Base-by-base conservation (phyloP, 1,284 basidiomycete species). In the Farysia itapuensis region DNA sequence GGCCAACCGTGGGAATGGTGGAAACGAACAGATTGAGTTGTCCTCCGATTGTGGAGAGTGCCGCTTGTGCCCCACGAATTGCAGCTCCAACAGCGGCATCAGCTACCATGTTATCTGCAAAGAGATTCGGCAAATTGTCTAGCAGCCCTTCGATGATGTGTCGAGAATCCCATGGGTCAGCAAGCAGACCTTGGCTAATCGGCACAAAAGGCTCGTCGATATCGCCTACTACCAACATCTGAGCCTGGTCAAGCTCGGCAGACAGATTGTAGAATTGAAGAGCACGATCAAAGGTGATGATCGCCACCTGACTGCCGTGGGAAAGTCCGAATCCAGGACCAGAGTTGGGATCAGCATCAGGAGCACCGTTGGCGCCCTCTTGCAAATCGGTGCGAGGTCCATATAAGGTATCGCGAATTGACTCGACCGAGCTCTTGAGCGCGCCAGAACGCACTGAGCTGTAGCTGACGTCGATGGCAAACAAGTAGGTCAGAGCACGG, bases 251-350 rank as follows among this genome's bases (percentile, higher is more conserved):
- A 12, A 64, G 39, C 64, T 87, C 81, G 79, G 93, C 88, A 72
- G 86, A 85, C 49, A 98, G 80, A 73, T 94, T 86, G 78, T 91
- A 92, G 75, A 96, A 95, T 67, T 96, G 90, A 16, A 98, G 79
- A 2, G 84, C 81, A 35, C 82, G 79, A 72, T 95, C 91, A 70
- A 88, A 95, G 0, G 92, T 90, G 31, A 97, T 66, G 61, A 99
- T 86, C 2, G 85, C 87, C 5, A 75, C 69, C 9, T 61, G 52
- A 20, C 67, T 70, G 22, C 74, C 74, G 36, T 74, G 67, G 2
- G 73, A 67, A 15, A 76, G 48, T 21, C 74, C 74, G 34, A 74
- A 76, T 24, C 70, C 70, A 20, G 70, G 59, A 6, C 61, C 61
- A 4, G 37, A 22, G 37, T 18, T 33, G 15, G 47, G 28, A 26